Evolutionary conservation across 768 basidiomycete genomes (phyloP).

Genomic region (Hypsizygus marmoreus): DNA sequence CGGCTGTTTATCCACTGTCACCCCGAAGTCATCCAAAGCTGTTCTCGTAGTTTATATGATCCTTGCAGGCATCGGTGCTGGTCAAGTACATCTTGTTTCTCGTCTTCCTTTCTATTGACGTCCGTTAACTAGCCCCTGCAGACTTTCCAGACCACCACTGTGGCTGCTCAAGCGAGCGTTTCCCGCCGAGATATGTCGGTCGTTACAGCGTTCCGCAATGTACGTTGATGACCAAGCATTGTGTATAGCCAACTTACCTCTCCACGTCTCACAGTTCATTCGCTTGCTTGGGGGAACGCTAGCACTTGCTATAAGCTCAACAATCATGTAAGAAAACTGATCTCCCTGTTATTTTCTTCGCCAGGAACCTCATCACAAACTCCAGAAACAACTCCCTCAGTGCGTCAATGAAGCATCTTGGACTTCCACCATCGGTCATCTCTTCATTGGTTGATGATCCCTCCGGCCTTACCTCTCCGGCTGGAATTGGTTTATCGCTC

Average conservation of each 20-base stretch:
- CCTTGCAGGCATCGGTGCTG: conserved; percentile 60
- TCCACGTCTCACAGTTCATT: conserved; percentile 50
- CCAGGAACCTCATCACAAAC: too few relatives aligned
- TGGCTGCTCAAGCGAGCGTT: conserved; percentile 75
- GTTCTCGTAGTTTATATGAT: conserved; percentile 63
- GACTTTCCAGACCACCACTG: conserved; percentile 66
- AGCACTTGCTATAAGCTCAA: conserved; percentile 60
- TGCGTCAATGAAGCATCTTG: conserved; percentile 37
- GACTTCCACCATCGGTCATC: conserved; percentile 39
- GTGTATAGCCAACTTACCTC: neutral
- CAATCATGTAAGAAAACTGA: conserved; percentile 48
- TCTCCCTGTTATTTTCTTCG: neutral
- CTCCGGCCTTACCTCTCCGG: conserved; percentile 31
- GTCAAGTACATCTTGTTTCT: conserved; percentile 44
- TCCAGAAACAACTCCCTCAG: conserved; percentile 54
- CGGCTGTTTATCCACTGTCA: conserved; percentile 69
- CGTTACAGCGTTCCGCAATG: conserved; percentile 69
- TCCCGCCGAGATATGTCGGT: conserved; percentile 73
- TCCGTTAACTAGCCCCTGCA: conserved; percentile 20
- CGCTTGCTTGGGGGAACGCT: conserved; percentile 72
- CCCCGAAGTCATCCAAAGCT: conserved; percentile 44
- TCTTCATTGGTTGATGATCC: conserved; percentile 53
- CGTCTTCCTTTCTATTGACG: neutral
- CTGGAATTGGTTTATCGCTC: conserved; percentile 35
- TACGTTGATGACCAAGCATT: conserved; percentile 22